Base-by-base conservation (phyloP, 106 monocot genomes). In the Apostasia ramifera region DNA sequence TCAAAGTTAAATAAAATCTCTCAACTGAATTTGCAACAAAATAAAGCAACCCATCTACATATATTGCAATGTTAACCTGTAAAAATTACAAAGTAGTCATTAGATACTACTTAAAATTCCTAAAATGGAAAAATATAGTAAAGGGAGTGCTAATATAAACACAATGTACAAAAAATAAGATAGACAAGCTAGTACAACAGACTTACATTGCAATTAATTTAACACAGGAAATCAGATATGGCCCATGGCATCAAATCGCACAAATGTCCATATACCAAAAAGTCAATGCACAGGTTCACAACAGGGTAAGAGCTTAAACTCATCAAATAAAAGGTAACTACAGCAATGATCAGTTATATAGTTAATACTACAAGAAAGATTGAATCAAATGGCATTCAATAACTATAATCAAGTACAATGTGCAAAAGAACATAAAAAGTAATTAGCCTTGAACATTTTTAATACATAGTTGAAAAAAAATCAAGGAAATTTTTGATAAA, bases 11-110 rank as follows among this genome's bases (percentile, higher is more conserved):
- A 75, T 10, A 54, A 52, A 76, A 57, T 44, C 44, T 69, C 45
- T 74, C 72, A 78, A 51, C 76, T 64, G 59, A 71, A 56, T 75
- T 81, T 57, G 57, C 62, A 56, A 86, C 54, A 81, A 80, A 74
- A 63, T 80, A 85, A 71, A 95, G 70, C 15, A 84, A 59, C 10
- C 72, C 73, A 70, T 81, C 75, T 40, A 67, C 83, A 75, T 44
- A 13, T 71, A 73, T 67, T 10, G 56, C 65, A 10, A 80, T 2
- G 70, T 70, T 59, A 73, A 37, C 91, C 94, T 95, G 88, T 53
- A 15, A 75, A 67, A 75, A 64, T 64, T 64, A 53, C 8, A 37
- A 1, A 50, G 37, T 44, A 50, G 44, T 7, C 14, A 49, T 47
- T 26, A 47, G 10, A 8, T 15, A 15, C 8, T 15, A 65, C 7